Evolutionary conservation across 495 filamentous ascomycete species (phyloP).

Genomic region (Trichoderma orchidacearum): DNA sequence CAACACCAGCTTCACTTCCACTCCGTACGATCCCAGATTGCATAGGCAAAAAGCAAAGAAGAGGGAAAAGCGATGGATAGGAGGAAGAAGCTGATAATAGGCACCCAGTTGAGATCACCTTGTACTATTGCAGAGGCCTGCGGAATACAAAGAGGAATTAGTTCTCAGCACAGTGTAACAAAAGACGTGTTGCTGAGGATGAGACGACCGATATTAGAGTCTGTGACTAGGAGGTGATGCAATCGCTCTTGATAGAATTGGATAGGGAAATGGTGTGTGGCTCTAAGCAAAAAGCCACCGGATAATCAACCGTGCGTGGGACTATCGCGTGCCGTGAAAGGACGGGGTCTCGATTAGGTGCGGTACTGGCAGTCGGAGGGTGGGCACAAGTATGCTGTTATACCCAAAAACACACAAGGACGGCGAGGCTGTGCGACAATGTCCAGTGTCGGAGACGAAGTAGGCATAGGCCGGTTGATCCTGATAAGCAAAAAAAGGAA

Average conservation of each 20-base stretch:
- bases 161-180: background rate
- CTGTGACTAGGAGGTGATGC: background rate
- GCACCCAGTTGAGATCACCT: background rate
- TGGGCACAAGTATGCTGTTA: background rate
- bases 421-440: background rate
- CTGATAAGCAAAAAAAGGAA: no score
- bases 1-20: background rate
- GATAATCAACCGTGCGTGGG: background rate
- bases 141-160: background rate
- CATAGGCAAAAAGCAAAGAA: background rate
- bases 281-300: background rate
- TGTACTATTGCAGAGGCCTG: background rate
- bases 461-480: background rate
- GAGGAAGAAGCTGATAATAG: background rate
- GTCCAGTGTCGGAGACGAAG: background rate
- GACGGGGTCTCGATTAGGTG: background rate
- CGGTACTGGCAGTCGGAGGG: background rate
- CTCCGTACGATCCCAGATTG: background rate
- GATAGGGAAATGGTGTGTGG: background rate
- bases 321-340: background rate
- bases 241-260: background rate
- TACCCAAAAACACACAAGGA: background rate
- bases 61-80: background rate
- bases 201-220: background rate
- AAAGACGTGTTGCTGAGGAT: background rate